These are phyloP conservation scores for Colletotrichum spinosum DNA, from an alignment of 2,329 filamentous ascomycete genomes.

Conservation along the genomic window DNA sequence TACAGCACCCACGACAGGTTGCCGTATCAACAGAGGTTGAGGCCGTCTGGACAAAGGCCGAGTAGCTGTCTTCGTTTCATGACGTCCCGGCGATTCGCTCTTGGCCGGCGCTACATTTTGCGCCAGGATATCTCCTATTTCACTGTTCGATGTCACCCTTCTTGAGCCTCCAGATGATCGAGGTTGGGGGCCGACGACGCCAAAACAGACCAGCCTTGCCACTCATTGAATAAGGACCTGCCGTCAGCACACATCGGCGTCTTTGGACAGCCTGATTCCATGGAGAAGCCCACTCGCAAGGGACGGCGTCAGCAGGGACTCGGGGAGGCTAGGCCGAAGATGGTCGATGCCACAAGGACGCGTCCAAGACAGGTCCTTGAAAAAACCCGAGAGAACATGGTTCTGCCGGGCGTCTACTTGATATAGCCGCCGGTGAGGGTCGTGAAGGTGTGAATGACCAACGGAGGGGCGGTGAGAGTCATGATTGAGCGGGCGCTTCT, in stretches of 20 bases:
- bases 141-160: constrained; percentile 4
- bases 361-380: not conserved
- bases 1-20: no score
- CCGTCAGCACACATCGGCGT: constrained; percentile 15
- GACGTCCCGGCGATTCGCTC: constrained; percentile 24
- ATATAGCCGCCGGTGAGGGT: constrained; percentile 27
- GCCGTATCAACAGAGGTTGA: no score
- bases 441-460: constrained; percentile 24
- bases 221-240: constrained; percentile 17
- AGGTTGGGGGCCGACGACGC: constrained; percentile 18
- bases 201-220: not conserved
- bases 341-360: constrained; percentile 7
- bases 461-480: constrained; percentile 22
- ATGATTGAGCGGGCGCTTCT: constrained; percentile 19
- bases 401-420: constrained; percentile 6
- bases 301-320: constrained; percentile 11
- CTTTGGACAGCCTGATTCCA: constrained; percentile 20
- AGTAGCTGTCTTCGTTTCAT: not conserved
- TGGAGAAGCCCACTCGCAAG: constrained; percentile 11
- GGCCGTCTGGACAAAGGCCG: constrained; percentile 6
- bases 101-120: constrained; percentile 14
- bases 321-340: constrained; percentile 13
- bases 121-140: not conserved
- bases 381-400: constrained; percentile 3
- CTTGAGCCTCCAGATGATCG: not conserved